Evolutionary conservation across 176 grass and related monocot species (phyloP).

Genomic region (Saccharum officinarum): DNA sequence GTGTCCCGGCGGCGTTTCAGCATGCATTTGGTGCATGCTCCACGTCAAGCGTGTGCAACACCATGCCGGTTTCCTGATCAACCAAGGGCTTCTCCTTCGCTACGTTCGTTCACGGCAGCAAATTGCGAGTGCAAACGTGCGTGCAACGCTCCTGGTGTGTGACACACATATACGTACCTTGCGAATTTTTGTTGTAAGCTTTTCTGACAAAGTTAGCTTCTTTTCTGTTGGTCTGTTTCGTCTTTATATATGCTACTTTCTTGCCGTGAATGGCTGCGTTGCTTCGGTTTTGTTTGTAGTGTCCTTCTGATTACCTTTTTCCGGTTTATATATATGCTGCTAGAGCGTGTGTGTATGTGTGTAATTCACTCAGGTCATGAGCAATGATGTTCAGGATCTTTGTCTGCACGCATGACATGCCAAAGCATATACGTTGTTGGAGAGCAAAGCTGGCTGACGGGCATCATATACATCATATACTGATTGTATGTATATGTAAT

Average conservation of each 20-base stretch:
- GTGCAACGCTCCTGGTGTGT: background rate
- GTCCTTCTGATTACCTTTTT: background rate
- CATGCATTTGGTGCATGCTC: too few relatives aligned
- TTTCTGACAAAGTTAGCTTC: background rate
- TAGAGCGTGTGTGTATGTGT: too few relatives aligned
- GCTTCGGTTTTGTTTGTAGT: background rate
- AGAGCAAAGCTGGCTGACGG: too few relatives aligned
- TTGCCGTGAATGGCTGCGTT: background rate
- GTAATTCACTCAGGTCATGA: too few relatives aligned
- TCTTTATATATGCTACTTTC: background rate
- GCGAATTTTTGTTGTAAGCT: background rate
- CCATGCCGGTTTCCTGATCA: background rate
- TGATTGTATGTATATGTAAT: too few relatives aligned
- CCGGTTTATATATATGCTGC: too few relatives aligned
- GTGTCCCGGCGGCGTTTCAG: too few relatives aligned
- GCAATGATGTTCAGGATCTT: too few relatives aligned
- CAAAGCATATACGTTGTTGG: too few relatives aligned
- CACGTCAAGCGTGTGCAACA: background rate
- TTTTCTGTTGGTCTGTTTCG: background rate
- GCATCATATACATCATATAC: too few relatives aligned
- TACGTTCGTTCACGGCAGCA: background rate
- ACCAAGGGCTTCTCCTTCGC: background rate
- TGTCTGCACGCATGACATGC: too few relatives aligned
- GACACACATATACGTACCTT: background rate
- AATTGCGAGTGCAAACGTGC: background rate